phyloP scores from a whole-genome alignment of 176 grass and related monocot species.

The Ensete glaucum region DNA sequence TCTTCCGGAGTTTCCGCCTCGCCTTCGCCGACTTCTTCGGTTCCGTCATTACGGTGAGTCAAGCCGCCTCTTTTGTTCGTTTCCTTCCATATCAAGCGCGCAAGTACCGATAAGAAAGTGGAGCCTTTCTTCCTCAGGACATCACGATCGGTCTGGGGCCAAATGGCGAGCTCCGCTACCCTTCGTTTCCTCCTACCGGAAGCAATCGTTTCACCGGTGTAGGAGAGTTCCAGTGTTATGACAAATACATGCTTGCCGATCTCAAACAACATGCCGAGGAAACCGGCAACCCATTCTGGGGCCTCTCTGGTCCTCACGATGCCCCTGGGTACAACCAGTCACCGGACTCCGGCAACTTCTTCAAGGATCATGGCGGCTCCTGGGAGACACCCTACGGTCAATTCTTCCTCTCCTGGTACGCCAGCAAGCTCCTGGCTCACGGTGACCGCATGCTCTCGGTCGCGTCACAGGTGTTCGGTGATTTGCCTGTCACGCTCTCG shows the following conservation, averaged over 20 bases:
- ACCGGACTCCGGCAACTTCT: conserved; percentile 45
- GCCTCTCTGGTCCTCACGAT: conserved; percentile 51
- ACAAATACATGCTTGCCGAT: conserved; percentile 63
- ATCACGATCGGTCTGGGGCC: conserved; percentile 66
- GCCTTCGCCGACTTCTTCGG: conserved; percentile 52
- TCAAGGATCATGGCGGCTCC: conserved; percentile 52
- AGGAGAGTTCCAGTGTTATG: conserved; percentile 88
- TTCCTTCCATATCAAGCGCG: not conserved
- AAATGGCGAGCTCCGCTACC: conserved; percentile 81
- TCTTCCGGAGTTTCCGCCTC: conserved; percentile 53
- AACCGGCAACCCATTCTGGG: conserved; percentile 47
- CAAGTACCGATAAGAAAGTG: not conserved
- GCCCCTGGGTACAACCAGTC: conserved; percentile 46
- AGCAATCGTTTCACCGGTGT: conserved; percentile 42
- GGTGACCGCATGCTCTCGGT: conserved; percentile 52
- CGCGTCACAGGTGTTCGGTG: conserved; percentile 39
- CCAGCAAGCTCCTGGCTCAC: conserved; percentile 47
- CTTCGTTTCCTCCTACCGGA: conserved; percentile 50
- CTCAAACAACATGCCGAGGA: conserved; percentile 34
- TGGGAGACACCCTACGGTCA: conserved; percentile 63
- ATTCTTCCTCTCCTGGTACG: conserved; percentile 97
- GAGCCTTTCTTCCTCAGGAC: conserved; percentile 30
- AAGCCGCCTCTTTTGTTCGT: not conserved
- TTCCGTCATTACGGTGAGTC: conserved; percentile 54
- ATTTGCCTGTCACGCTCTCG: conserved; percentile 42